Conservation (phyloP, 116 monocot genomes). For the Thalassia testudinum region DNA sequence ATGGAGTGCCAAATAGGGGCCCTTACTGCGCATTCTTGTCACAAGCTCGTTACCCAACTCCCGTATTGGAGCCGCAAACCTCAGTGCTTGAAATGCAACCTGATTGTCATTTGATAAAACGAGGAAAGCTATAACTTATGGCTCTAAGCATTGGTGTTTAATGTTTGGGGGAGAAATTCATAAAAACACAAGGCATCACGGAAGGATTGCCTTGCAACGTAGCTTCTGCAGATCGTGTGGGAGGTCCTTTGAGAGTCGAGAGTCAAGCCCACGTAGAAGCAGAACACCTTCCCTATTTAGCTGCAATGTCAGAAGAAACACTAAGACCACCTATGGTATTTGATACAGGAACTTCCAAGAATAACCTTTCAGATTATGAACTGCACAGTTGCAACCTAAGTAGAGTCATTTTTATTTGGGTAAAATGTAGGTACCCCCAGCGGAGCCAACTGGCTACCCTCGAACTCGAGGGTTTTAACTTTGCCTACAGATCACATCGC, state of each 20-base stretch:
- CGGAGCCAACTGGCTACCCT: no score
- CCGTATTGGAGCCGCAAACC: slow-evolving; percentile 49
- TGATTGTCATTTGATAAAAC: slow-evolving; percentile 4
- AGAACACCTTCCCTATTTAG: slow-evolving; percentile 80
- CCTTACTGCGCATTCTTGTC: slow-evolving; percentile 57
- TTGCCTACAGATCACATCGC: no score
- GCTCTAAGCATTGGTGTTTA: no score
- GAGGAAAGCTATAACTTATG: neutral
- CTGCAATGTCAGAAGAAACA: slow-evolving; percentile 19
- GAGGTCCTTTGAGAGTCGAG: slow-evolving; percentile 84
- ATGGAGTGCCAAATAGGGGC: slow-evolving; percentile 80
- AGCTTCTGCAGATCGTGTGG: slow-evolving; percentile 87
- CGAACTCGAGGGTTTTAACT: no score
- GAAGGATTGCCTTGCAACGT: slow-evolving; percentile 62
- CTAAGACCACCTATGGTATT: no score
- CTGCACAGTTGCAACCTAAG: no score
- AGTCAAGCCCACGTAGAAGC: slow-evolving; percentile 75
- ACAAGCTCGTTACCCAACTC: slow-evolving; percentile 57
- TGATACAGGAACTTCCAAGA: no score
- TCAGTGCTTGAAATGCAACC: slow-evolving; percentile 85
- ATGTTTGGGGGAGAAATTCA: no score
- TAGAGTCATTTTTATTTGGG: no score
- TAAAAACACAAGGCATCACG: no score
- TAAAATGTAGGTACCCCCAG: no score
- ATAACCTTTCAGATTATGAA: no score